Conservation (phyloP, 345 rosid species). For the Acer saccharum region DNA sequence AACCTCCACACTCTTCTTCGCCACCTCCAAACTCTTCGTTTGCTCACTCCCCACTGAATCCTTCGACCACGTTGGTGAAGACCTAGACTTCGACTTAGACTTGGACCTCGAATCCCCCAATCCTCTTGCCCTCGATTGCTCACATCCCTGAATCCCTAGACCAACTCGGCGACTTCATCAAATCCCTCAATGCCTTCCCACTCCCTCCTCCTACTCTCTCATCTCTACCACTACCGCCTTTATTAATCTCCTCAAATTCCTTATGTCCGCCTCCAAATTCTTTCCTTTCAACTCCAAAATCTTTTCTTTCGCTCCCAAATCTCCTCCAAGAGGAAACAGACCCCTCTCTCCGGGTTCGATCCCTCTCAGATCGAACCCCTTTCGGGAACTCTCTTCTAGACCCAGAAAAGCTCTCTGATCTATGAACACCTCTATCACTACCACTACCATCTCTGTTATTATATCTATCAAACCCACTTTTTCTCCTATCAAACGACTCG, state of each 20-base stretch:
- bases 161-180: slow-evolving; percentile 62
- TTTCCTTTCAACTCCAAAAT: slow-evolving; percentile 14
- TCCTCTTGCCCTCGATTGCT: slow-evolving; percentile 44
- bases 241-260: slow-evolving; percentile 15
- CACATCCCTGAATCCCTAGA: slow-evolving; percentile 93
- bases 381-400: slow-evolving; percentile 83
- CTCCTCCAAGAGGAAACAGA: slow-evolving; percentile 81
- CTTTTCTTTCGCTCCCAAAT: slow-evolving; percentile 48
- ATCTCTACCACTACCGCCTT: slow-evolving; percentile 22
- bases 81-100: slow-evolving; percentile 29
- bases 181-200: slow-evolving; percentile 47
- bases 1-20: slow-evolving; percentile 39
- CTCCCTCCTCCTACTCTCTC: slow-evolving; percentile 37
- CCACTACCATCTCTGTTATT: slow-evolving; percentile 40
- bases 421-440: slow-evolving; percentile 40
- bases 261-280: slow-evolving; percentile 31
- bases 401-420: slow-evolving; percentile 77
- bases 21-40: slow-evolving; percentile 54
- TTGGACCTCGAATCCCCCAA: slow-evolving; percentile 24
- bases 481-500: slow-evolving; percentile 60
- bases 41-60: slow-evolving; percentile 81
- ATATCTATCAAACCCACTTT: slow-evolving; percentile 62
- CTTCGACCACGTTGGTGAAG: slow-evolving; percentile 79
- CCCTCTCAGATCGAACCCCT: slow-evolving; percentile 84
- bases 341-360: slow-evolving; percentile 70